Evolutionary conservation across 768 basidiomycete genomes (phyloP).

Genomic region (Ramaria sp.): DNA sequence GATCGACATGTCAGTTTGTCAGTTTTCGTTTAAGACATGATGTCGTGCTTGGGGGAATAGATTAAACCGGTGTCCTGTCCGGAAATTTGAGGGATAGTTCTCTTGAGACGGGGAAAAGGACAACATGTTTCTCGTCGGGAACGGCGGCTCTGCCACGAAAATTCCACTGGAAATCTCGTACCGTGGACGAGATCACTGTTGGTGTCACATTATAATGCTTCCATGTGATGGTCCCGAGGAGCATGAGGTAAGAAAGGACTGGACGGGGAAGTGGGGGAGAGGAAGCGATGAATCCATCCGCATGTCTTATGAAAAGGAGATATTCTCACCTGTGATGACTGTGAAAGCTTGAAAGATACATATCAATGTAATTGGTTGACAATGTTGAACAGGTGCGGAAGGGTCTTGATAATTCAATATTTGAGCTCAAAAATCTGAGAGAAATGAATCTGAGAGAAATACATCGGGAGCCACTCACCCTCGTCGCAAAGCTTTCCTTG

Average conservation of each 20-base stretch:
- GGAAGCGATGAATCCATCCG: too few species aligned
- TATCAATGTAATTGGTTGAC: background rate
- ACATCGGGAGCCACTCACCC: background rate
- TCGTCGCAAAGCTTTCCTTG: background rate
- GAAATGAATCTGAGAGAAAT: background rate
- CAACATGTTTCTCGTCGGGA: background rate
- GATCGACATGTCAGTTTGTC: too few species aligned
- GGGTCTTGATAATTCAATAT: too few species aligned
- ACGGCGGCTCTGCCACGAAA: background rate
- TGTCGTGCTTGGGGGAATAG: too few species aligned
- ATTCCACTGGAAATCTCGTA: conserved; percentile 5
- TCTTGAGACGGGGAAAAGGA: background rate
- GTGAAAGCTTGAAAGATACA: background rate
- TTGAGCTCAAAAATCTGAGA: background rate
- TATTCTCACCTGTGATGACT: background rate
- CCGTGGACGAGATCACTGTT: background rate
- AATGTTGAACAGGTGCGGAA: background rate
- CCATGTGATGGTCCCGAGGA: background rate
- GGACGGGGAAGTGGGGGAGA: background rate
- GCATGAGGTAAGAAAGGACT: conserved; percentile 1
- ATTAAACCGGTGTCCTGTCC: too few species aligned
- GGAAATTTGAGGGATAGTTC: background rate
- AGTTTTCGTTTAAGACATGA: too few species aligned
- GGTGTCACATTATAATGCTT: background rate
- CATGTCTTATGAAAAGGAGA: background rate